Conservation (phyloP, 306 rosid species). For the Glycine tomentella region DNA sequence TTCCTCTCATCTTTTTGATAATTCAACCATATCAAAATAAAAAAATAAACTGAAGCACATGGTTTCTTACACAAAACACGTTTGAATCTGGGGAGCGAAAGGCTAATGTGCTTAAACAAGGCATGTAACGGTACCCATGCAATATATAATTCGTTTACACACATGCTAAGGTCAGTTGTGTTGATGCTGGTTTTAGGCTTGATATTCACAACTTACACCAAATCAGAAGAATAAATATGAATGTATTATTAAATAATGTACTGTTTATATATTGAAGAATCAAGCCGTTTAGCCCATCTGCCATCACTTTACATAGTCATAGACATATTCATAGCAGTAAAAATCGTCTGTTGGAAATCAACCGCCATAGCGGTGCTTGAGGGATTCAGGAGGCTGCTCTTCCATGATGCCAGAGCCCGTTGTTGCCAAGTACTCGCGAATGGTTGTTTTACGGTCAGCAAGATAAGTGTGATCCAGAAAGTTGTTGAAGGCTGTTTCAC, state of each 20-base stretch:
- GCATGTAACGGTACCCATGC: background rate
- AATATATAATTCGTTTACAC: background rate
- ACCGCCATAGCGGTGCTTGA: slow-evolving; percentile 85
- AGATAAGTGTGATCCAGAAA: slow-evolving; percentile 93
- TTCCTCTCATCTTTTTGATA: too few relatives aligned
- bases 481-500: slow-evolving; percentile 69
- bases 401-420: slow-evolving; percentile 90
- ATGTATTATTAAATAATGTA: slow-evolving; percentile 8
- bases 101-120: background rate
- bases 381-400: slow-evolving; percentile 94
- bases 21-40: background rate
- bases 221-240: background rate
- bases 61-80: background rate
- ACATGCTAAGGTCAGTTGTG: background rate
- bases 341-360: slow-evolving; percentile 53
- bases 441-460: slow-evolving; percentile 88
- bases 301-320: background rate
- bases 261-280: slow-evolving; percentile 22
- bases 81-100: background rate
- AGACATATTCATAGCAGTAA: background rate
- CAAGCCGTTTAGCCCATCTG: background rate
- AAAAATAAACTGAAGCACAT: background rate
- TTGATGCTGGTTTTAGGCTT: slow-evolving; percentile 29
- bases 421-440: slow-evolving; percentile 74
- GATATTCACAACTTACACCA: background rate